phyloP scores from a whole-genome alignment of 352 stramenopile genomes.

The Pseudoperonospora humuli region DNA sequence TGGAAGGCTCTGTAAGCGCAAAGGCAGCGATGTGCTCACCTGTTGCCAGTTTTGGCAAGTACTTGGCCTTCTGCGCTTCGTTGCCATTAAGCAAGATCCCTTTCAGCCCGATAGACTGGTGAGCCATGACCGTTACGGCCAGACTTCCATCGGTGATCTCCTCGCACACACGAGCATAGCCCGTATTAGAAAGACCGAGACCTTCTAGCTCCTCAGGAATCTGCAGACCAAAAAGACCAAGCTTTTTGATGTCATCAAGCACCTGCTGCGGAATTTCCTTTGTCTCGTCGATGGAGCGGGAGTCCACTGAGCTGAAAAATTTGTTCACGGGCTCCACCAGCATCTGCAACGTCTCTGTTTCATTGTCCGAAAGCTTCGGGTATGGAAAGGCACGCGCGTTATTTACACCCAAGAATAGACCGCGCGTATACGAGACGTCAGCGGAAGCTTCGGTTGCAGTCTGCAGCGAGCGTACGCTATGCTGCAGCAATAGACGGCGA shows the following conservation, averaged over 20 bases:
- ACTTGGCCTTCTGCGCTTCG: conserved; percentile 78
- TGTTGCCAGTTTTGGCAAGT: conserved; percentile 85
- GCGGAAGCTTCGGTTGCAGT: conserved; percentile 57
- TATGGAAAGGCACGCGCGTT: conserved; percentile 79
- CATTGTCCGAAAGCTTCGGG: conserved; percentile 53
- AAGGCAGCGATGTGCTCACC: conserved; percentile 83
- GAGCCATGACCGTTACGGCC: conserved; percentile 81
- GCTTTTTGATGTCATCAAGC: conserved; percentile 68
- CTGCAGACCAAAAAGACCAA: conserved; percentile 82
- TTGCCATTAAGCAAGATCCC: conserved; percentile 86
- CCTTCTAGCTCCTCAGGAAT: conserved; percentile 76
- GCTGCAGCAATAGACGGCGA: conserved; percentile 12
- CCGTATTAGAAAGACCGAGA: conserved; percentile 75
- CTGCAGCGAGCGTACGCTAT: conserved; percentile 40
- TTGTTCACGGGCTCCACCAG: conserved; percentile 77
- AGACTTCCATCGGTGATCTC: conserved; percentile 75
- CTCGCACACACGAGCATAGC: conserved; percentile 79
- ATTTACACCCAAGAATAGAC: conserved; percentile 79
- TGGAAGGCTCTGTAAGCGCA: conserved; percentile 87
- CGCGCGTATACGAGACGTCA: conserved; percentile 72
- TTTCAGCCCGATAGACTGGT: conserved; percentile 85
- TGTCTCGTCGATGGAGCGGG: conserved; percentile 69
- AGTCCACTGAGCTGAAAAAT: conserved; percentile 67
- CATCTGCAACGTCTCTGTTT: conserved; percentile 80
- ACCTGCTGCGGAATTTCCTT: conserved; percentile 70